phyloP scores from a whole-genome alignment of 768 basidiomycete genomes.

The Lepiota subincarnata region DNA sequence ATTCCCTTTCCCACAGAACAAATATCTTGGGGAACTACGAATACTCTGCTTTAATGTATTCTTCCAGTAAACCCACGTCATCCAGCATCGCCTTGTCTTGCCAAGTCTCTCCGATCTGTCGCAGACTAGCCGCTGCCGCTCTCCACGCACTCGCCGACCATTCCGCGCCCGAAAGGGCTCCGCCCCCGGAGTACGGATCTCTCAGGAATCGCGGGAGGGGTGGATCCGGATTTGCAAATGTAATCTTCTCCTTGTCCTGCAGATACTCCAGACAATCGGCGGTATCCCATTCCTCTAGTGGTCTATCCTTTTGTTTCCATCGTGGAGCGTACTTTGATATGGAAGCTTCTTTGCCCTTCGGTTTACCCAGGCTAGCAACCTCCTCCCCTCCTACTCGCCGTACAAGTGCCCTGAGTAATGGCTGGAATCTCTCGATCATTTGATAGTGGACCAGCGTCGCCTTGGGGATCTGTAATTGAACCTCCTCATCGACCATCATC shows the following conservation, averaged over 20 bases:
- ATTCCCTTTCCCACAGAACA: neutral
- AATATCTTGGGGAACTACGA: neutral
- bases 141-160: conserved; percentile 73
- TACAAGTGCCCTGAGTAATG: conserved; percentile 3
- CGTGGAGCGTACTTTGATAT: conserved; percentile 7
- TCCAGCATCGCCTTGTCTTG: conserved; percentile 47
- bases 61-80: conserved; percentile 44
- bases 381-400: conserved; percentile 8
- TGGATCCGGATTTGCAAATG: conserved; percentile 6
- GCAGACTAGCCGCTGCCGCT: conserved; percentile 43
- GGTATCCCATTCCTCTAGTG: conserved; percentile 1
- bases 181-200: conserved; percentile 40
- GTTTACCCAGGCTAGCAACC: neutral
- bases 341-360: neutral
- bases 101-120: conserved; percentile 47
- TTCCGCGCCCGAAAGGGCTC: conserved; percentile 66
- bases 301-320: conserved; percentile 7
- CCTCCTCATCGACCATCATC: conserved; percentile 10
- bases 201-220: conserved; percentile 23
- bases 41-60: conserved; percentile 33
- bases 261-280: conserved; percentile 9
- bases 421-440: conserved; percentile 5
- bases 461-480: conserved; percentile 1
- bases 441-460: conserved; percentile 9
- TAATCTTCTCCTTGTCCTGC: conserved; percentile 7